Conservation (phyloP, 2,329 filamentous ascomycete species). For the Fragosphaeria purpurea region DNA sequence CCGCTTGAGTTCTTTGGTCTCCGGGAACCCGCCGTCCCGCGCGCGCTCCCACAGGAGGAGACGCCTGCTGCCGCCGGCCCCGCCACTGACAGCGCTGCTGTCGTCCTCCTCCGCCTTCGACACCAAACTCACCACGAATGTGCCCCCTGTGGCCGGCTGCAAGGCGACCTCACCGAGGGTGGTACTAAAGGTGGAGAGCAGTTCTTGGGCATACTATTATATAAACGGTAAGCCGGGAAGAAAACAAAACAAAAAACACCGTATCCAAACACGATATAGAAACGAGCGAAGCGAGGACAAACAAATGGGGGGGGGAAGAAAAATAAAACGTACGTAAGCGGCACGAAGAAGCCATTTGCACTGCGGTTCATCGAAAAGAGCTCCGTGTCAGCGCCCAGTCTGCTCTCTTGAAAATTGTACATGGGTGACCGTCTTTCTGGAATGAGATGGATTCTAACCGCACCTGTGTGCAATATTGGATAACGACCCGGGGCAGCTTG, state of each 20-base stretch:
- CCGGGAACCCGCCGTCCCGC: constrained; percentile 78
- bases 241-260: no score
- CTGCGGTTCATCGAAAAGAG: constrained; percentile 26
- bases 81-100: constrained; percentile 3
- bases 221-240: no score
- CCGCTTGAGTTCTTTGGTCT: constrained; percentile 85
- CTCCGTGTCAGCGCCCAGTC: background rate
- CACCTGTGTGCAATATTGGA: constrained; percentile 70
- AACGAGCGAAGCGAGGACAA: background rate
- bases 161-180: constrained; percentile 79
- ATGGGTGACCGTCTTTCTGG: no score
- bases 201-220: constrained; percentile 80
- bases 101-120: constrained; percentile 33
- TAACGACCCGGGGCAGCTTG: constrained; percentile 64
- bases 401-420: no score
- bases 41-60: constrained; percentile 79
- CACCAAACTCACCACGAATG: constrained; percentile 72
- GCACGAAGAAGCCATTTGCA: constrained; percentile 87
- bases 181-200: constrained; percentile 83
- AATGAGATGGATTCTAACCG: no score
- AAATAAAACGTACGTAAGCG: constrained; percentile 56
- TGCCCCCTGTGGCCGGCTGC: constrained; percentile 72
- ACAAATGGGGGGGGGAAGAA: background rate
- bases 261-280: background rate
- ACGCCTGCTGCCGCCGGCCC: constrained; percentile 3